Evolutionary conservation across 2,329 filamentous ascomycete species (phyloP).

Genomic region (Botryotinia calthae): DNA sequence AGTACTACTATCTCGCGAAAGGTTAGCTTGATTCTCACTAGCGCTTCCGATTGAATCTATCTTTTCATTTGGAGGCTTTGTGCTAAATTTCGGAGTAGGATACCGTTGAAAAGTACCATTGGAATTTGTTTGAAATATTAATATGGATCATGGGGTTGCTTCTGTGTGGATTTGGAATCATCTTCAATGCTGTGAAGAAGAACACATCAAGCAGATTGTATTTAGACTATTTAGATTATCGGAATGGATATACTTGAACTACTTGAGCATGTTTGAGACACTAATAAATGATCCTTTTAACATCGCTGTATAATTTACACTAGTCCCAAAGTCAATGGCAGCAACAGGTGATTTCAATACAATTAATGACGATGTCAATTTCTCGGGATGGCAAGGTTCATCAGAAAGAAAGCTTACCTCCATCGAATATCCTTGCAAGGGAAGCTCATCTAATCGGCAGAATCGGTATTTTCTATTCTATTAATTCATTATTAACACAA

Average conservation of each 20-base stretch:
- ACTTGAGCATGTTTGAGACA: neutral
- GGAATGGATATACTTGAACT: neutral
- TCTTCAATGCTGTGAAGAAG: neutral
- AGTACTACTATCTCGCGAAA: neutral
- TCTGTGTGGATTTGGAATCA: neutral
- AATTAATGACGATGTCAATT: neutral
- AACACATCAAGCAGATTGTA: neutral
- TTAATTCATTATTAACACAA: too few species aligned
- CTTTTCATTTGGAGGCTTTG: neutral
- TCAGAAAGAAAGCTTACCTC: neutral
- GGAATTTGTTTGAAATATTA: neutral
- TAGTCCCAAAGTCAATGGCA: too few species aligned
- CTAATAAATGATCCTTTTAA: neutral
- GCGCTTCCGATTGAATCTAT: neutral
- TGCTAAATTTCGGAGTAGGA: neutral
- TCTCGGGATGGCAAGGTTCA: neutral
- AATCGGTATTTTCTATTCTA: too few species aligned
- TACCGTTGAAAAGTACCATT: neutral
- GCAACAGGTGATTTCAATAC: neutral
- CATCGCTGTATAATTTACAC: too few species aligned
- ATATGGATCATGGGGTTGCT: neutral
- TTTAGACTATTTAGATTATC: neutral
- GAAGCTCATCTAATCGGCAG: too few species aligned
- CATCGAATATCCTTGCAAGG: neutral
- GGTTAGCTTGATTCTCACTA: neutral